Evolutionary conservation across 2,329 filamentous ascomycete species (phyloP), one percentile per base, ranked within the genome.

Genomic region (Aureobasidium uvarum): DNA sequence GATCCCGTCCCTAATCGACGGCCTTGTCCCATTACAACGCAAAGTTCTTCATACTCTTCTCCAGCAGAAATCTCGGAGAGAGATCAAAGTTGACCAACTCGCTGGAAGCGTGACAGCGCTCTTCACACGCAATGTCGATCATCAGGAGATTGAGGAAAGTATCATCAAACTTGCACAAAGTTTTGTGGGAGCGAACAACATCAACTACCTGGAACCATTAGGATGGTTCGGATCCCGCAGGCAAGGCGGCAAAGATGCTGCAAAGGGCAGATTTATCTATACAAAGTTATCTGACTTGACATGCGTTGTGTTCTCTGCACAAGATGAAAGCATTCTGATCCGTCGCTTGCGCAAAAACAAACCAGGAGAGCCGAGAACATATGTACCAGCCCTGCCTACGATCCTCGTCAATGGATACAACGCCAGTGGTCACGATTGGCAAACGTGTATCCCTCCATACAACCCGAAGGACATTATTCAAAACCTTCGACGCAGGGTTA

Each of bases 341-440:
- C 87, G 92, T 74, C 92, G 95, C 70, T 84, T 87, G 20, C 95
- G 97, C 67, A 96, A 98, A 74, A 93, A 91, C 64, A 89, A 89
- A 72, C 84, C 83, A 46, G 98, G 99, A 67, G 95, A 99, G 79
- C 96, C 96, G 2, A 89, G 92, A 74, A 83, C 86, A 64, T 99
- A 95, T 73, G 85, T 89, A 11, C 95, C 96, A 0, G 80, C 98
- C 48, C 84, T 99, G 39, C 95, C 95, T 0, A 91, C 97, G 88
- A 85, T 99, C 60, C 81, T 99, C 48, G 86, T 98, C 77, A 99
- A 99, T 73, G 95, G 95, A 71, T 92, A 94, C 2, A 94, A 98
- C 73, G 96, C 95, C 83, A 99, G 99, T 73, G 96, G 96, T 68
- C 99, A 95, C 23, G 95, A 95, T 69, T 99, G 95, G 95, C 98